phyloP scores from a whole-genome alignment of 805 yeast genomes.

The Martiniozyma abietophila region DNA sequence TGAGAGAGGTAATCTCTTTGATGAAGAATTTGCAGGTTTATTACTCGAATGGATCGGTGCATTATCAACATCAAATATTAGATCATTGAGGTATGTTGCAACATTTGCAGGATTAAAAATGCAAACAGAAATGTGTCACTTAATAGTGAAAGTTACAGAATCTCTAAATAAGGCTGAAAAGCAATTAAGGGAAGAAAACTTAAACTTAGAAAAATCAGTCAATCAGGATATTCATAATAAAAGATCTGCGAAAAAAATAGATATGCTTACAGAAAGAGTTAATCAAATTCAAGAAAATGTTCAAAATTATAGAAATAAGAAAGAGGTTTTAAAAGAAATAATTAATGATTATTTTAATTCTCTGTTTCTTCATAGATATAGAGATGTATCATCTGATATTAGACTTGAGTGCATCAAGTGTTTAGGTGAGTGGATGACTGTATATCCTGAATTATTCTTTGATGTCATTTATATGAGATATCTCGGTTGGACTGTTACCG shows the following conservation, averaged over 20 bases:
- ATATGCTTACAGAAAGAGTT: slow-evolving; percentile 32
- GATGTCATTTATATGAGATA: slow-evolving; percentile 64
- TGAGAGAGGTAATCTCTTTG: slow-evolving; percentile 52
- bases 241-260: slow-evolving; percentile 25
- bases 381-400: slow-evolving; percentile 67
- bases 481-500: slow-evolving; percentile 82
- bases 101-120: slow-evolving; percentile 50
- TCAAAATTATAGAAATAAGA: slow-evolving; percentile 36
- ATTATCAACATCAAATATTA: slow-evolving; percentile 55
- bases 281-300: slow-evolving; percentile 37
- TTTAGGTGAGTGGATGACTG: slow-evolving; percentile 64
- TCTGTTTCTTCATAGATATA: slow-evolving; percentile 65
- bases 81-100: slow-evolving; percentile 64
- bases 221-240: slow-evolving; percentile 17
- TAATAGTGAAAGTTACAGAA: slow-evolving; percentile 30
- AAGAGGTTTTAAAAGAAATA: slow-evolving; percentile 43
- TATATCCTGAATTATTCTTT: slow-evolving; percentile 61
- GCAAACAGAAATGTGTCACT: slow-evolving; percentile 50
- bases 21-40: slow-evolving; percentile 38
- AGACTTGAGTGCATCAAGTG: slow-evolving; percentile 58
- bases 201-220: slow-evolving; percentile 8
- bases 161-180: slow-evolving; percentile 35
- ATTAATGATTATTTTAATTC: slow-evolving; percentile 58
- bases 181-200: slow-evolving; percentile 29
- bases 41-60: slow-evolving; percentile 69